These are phyloP conservation scores for Oenanthe javanica DNA, from an alignment of 140 eudicot genomes.

Conservation along the genomic window DNA sequence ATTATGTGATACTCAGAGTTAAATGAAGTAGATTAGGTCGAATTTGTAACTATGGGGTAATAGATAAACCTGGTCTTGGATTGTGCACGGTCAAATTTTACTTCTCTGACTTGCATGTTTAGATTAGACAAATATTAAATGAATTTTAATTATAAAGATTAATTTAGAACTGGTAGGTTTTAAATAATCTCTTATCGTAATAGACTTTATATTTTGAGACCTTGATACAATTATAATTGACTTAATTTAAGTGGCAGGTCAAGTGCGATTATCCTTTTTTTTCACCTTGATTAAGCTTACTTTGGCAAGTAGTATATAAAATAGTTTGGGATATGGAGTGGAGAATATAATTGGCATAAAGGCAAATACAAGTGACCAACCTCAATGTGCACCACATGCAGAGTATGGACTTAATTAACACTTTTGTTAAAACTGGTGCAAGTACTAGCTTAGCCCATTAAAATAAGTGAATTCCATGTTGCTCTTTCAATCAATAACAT, in stretches of 20 bases:
- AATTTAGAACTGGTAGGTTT: not conserved
- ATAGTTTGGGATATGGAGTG: not conserved
- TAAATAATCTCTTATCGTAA: not conserved
- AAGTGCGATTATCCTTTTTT: not conserved
- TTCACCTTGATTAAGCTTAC: not conserved
- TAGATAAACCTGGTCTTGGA: not conserved
- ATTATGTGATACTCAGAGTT: not conserved
- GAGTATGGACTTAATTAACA: not conserved
- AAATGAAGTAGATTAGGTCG: not conserved
- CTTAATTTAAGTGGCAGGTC: not conserved
- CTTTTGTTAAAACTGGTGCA: not conserved
- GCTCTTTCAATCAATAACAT: not conserved
- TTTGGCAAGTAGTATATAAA: not conserved
- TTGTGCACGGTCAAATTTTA: not conserved
- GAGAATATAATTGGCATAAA: not conserved
- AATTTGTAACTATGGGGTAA: not conserved
- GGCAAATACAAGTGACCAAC: not conserved
- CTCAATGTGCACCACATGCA: not conserved
- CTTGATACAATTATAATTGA: not conserved
- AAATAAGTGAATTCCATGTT: not conserved
- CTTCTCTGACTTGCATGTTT: not conserved
- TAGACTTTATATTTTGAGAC: not conserved
- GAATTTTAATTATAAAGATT: not conserved
- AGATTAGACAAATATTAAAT: not conserved
- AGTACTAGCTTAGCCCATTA: not conserved